Conservation (phyloP, 2,329 filamentous ascomycete genomes). For the Pyrenochaeta sp. region DNA sequence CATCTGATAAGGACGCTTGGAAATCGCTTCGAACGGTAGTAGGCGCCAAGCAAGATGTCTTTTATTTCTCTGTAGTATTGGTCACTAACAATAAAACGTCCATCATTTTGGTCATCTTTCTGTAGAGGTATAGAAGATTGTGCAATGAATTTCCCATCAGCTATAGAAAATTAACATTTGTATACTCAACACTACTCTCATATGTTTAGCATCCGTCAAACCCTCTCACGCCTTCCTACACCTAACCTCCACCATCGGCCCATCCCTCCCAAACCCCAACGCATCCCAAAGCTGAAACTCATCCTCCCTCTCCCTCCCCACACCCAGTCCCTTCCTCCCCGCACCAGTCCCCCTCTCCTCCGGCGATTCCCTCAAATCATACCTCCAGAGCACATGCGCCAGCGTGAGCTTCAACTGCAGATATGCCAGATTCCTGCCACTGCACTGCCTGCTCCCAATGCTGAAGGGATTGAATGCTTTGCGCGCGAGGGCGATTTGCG, state of each 20-base stretch:
- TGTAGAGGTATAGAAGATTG: too few species aligned
- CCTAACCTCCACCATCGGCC: slow-evolving; percentile 66
- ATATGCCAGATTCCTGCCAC: slow-evolving; percentile 72
- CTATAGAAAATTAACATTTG: too few species aligned
- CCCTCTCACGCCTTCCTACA: too few species aligned
- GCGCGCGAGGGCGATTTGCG: slow-evolving; percentile 5
- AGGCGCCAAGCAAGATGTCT: too few species aligned
- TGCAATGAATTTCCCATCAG: too few species aligned
- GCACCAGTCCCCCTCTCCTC: slow-evolving; percentile 21
- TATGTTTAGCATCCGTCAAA: too few species aligned
- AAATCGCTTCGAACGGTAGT: too few species aligned
- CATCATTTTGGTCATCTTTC: too few species aligned
- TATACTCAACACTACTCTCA: too few species aligned
- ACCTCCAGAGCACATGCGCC: slow-evolving; percentile 65
- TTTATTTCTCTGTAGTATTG: not conserved
- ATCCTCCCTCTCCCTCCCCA: slow-evolving; percentile 26
- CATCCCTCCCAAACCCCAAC: slow-evolving; percentile 75
- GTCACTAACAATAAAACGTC: not conserved
- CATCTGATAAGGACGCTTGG: too few species aligned
- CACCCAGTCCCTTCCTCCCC: slow-evolving; percentile 20
- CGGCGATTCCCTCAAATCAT: slow-evolving; percentile 56
- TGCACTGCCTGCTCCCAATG: slow-evolving; percentile 67
- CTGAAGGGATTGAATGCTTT: slow-evolving; percentile 75
- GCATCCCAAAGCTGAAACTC: slow-evolving; percentile 75
- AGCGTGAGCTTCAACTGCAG: slow-evolving; percentile 68